phyloP scores from a whole-genome alignment of 495 filamentous ascomycete genomes.

The Neurospora sublineolata region DNA sequence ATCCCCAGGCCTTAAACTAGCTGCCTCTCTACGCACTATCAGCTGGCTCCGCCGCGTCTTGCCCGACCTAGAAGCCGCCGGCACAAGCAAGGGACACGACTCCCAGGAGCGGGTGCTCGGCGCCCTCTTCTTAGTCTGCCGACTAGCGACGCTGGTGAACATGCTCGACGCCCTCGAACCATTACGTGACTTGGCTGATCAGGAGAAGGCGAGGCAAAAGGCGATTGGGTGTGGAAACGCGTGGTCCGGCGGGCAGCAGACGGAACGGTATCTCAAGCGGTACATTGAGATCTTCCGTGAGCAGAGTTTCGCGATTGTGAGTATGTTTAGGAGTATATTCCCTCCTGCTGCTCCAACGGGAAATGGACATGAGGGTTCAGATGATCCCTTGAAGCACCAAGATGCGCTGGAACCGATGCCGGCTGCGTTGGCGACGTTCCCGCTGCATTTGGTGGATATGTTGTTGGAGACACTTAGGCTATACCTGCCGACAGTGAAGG shows the following conservation, averaged over 20 bases:
- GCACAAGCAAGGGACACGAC: conserved; percentile 32
- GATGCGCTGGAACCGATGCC: conserved; percentile 63
- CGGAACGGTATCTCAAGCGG: conserved; percentile 84
- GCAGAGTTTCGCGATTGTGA: conserved; percentile 90
- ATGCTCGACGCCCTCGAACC: conserved; percentile 81
- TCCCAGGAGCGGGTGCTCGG: conserved; percentile 56
- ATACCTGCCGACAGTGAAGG: conserved; percentile 76
- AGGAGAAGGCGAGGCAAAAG: conserved; percentile 51
- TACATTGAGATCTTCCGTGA: conserved; percentile 98
- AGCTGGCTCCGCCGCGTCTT: conserved; percentile 83
- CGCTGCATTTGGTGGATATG: conserved; percentile 72
- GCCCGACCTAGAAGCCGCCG: conserved; percentile 56
- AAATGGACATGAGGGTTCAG: background rate
- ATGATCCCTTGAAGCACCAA: conserved; percentile 1
- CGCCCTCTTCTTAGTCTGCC: conserved; percentile 76
- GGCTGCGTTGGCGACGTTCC: conserved; percentile 70
- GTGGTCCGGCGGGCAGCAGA: conserved; percentile 78
- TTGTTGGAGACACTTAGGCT: conserved; percentile 63
- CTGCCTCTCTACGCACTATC: conserved; percentile 81
- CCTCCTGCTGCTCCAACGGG: conserved; percentile 30
- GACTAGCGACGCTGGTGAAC: conserved; percentile 64
- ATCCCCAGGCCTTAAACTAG: conserved; percentile 69
- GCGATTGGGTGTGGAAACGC: conserved; percentile 22
- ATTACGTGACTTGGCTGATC: conserved; percentile 76
- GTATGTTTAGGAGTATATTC: conserved; percentile 86